Percentiles rank a stretch among this genome's conserved stretches.
These are phyloP conservation scores for Escallonia rubra DNA, from an alignment of 129 eudicot species.

Conservation along the genomic window DNA sequence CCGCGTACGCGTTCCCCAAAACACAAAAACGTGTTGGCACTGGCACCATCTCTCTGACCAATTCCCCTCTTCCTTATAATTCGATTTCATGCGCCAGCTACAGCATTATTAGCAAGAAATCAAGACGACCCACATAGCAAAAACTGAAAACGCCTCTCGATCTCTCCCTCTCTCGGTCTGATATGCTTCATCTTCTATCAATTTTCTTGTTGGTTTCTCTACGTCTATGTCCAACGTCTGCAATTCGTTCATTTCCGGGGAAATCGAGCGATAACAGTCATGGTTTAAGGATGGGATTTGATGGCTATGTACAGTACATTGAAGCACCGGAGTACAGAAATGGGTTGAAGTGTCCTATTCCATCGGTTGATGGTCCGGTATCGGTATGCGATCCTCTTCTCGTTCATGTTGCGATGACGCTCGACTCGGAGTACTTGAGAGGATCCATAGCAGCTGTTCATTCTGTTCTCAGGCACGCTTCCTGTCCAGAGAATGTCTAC, in stretches of 20 bases:
- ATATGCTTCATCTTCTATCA: conserved; percentile 23
- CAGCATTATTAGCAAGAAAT: too few relatives aligned
- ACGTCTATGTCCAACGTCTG: conserved; percentile 16
- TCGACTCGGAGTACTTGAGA: conserved; percentile 57
- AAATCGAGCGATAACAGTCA: neutral
- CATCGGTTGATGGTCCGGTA: neutral
- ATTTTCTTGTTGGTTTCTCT: conserved; percentile 18
- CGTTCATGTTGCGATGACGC: conserved; percentile 73
- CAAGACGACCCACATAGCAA: neutral
- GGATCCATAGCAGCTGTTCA: conserved; percentile 81
- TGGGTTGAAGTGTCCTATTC: conserved; percentile 28
- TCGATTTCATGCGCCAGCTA: neutral
- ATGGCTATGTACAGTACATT: conserved; percentile 13
- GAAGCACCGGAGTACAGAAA: conserved; percentile 55
- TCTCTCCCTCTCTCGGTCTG: neutral
- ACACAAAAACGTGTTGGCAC: conserved; percentile 1
- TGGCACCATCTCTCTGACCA: conserved; percentile 13
- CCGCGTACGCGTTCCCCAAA: neutral
- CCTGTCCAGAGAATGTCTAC: conserved; percentile 64
- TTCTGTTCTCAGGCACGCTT: conserved; percentile 52
- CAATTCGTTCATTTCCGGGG: conserved; percentile 37
- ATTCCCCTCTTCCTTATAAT: conserved; percentile 5
- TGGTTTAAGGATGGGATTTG: neutral
- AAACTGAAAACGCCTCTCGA: neutral
- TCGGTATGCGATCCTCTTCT: conserved; percentile 25